Evolutionary conservation across 208 protist species (phyloP), one percentile per base, ranked within the genome.

Genomic region (Porcisia deanei): DNA sequence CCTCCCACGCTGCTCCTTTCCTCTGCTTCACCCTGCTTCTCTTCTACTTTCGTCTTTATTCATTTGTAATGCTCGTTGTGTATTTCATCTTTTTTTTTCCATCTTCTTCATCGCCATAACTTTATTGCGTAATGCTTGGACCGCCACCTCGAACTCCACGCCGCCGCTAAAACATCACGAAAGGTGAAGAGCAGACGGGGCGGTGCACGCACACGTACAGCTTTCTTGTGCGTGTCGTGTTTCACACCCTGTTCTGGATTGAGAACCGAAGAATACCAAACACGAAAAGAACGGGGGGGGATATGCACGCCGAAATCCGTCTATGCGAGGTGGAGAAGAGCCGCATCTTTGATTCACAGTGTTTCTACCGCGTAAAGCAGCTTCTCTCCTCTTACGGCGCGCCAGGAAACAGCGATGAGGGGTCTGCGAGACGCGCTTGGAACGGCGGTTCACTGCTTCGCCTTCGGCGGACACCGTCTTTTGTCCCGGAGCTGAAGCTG

Each of bases 291-390:
- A 41, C 12, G 25, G 10, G 1, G 18, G 25, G 6, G 22, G 61
- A 47, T n/a, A 96, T 96, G 92, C 92, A 96, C 83, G 85, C 91
- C 1, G 92, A 96, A 72, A 85, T 96, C 60, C 83, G 90, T 20
- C 73, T 94, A 53, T 87, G 84, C 45, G 72, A 89, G 45, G 72
- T 94, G 65, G 82, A 85, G 16, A 69, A 86, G 30, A 80, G 78
- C 30, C 93, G 86, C 60, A 61, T 83, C 20, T 93, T 96, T 70
- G 88, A 94, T 57, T 71, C 86, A 14, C 84, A 94, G 65, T 92
- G 90, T 71, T 96, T 94, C 73, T 88, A 92, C 63, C 88, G 90
- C 20, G 83, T 96, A 58, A 91, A 93, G 81, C 87, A 96, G 68
- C 69, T 93, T 25, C 71, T 87, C 12, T 67, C 85, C 41, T 69